Evolutionary conservation across 2,329 filamentous ascomycete genomes (phyloP).

Genomic region (Lachnellula hyalina): DNA sequence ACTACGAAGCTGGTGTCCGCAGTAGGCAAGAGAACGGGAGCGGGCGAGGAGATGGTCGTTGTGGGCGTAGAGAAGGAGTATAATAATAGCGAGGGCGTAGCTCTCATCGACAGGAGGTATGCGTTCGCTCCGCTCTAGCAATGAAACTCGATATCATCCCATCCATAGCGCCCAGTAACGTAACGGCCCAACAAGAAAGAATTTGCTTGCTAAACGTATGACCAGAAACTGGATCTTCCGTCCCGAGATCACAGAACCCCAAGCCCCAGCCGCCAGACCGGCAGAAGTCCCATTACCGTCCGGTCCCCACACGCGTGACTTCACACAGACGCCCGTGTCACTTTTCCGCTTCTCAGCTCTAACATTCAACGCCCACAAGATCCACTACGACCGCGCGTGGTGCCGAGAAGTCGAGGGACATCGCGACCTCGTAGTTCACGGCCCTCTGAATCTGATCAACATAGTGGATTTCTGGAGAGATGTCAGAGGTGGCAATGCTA

Average conservation of each 20-base stretch:
- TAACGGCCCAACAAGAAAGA: no score
- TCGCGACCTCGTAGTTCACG: slow-evolving; percentile 69
- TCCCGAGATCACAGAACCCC: slow-evolving; percentile 21
- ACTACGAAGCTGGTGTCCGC: slow-evolving; percentile 50
- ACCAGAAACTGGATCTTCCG: slow-evolving; percentile 30
- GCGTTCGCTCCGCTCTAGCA: background rate
- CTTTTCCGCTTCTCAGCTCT: slow-evolving; percentile 79
- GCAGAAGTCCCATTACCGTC: slow-evolving; percentile 13
- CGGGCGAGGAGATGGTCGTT: slow-evolving; percentile 57
- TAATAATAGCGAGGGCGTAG: slow-evolving; percentile 44
- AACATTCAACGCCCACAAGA: slow-evolving; percentile 81
- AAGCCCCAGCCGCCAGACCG: slow-evolving; percentile 19
- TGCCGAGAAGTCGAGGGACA: slow-evolving; percentile 48
- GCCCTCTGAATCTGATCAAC: slow-evolving; percentile 68
- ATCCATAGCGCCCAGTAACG: background rate
- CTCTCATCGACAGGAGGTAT: slow-evolving; percentile 51
- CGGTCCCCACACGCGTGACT: slow-evolving; percentile 28
- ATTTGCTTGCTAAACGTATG: background rate
- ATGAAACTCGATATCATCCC: background rate
- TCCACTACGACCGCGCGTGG: slow-evolving; percentile 67
- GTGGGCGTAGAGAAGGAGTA: slow-evolving; percentile 60
- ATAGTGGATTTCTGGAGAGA: slow-evolving; percentile 66
- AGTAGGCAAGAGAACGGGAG: slow-evolving; percentile 48
- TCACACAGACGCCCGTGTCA: slow-evolving; percentile 26
- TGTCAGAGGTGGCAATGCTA: slow-evolving; percentile 20